Evolutionary conservation across 306 rosid species (phyloP).

Genomic region (Biancaea sappan): DNA sequence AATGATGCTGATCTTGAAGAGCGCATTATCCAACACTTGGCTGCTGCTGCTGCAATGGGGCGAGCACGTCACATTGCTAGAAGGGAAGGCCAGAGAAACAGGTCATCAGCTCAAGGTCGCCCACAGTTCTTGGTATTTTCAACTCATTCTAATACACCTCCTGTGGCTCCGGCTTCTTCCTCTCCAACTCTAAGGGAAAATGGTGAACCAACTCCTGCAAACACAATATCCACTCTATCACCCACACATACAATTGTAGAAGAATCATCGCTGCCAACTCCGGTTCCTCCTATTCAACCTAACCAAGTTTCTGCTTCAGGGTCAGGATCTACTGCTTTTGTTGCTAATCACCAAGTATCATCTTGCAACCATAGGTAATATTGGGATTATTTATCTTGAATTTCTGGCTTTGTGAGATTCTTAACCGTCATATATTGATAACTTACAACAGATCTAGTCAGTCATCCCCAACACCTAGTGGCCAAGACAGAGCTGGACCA

Average conservation of each 20-base stretch:
- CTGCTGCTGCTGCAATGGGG: slow-evolving; percentile 99
- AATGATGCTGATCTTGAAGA: slow-evolving; percentile 93
- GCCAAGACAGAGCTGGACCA: slow-evolving; percentile 90
- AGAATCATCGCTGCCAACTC: slow-evolving; percentile 52
- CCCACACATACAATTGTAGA: slow-evolving; percentile 52
- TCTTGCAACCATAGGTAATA: slow-evolving; percentile 54
- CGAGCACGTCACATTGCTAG: slow-evolving; percentile 88
- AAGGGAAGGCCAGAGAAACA: slow-evolving; percentile 86
- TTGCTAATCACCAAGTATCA: slow-evolving; percentile 52
- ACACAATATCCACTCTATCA: slow-evolving; percentile 43
- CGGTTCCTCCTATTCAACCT: slow-evolving; percentile 47
- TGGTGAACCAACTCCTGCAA: slow-evolving; percentile 59
- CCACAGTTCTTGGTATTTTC: slow-evolving; percentile 84
- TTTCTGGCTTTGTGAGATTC: slow-evolving; percentile 1
- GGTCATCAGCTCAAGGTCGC: slow-evolving; percentile 83
- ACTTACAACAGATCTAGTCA: slow-evolving; percentile 61
- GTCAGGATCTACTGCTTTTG: slow-evolving; percentile 55
- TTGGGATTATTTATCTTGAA: slow-evolving; percentile 10
- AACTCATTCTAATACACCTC: slow-evolving; percentile 65
- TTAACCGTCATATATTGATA: not conserved
- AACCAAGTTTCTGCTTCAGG: slow-evolving; percentile 59
- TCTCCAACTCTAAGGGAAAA: slow-evolving; percentile 68
- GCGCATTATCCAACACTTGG: slow-evolving; percentile 90
- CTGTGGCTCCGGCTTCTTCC: slow-evolving; percentile 44
- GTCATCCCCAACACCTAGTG: slow-evolving; percentile 51